Base-by-base conservation (phyloP, 805 yeast genomes). In the Metschnikowia arizonensis region DNA sequence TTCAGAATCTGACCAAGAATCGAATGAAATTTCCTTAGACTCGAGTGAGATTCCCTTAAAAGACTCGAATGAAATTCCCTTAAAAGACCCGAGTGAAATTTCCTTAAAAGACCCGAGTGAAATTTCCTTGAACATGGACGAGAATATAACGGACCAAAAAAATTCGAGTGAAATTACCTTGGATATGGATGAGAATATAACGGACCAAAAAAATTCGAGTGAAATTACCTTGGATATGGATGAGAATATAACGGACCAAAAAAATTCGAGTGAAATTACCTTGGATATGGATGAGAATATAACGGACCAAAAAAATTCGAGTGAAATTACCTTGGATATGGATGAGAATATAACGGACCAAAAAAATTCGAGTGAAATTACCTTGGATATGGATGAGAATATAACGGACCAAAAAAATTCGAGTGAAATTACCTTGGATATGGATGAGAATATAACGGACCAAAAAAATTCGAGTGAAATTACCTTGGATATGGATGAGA, bases 161-260 rank as follows among this genome's bases (percentile, higher is more conserved):
- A n/a, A n/a, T n/a, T n/a, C n/a, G n/a, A n/a, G n/a, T n/a, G 65
- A 59, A 43, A 53, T 57, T 25, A 44, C 42, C n/a, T 33, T 61
- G 12, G 58, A 57, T 33, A 55, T 58, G 60, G 62, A 57, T 33
- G 11, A 33, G 4, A 28, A 30, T 10, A n/a, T n/a, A n/a, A n/a
- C n/a, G n/a, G n/a, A n/a, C n/a, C n/a, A n/a, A n/a, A n/a, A n/a
- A n/a, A n/a, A n/a, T n/a, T n/a, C n/a, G n/a, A n/a, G n/a, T n/a
- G 31, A 33, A 25, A 40, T 35, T 4, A 31, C 29, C 25, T 24
- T 43, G 37, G 41, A 3, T 7, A 37, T 37, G 41, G 39, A 35
- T 14, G 9, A 33, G 25, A 9, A n/a, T n/a, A 3, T 12, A n/a
- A n/a, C n/a, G 28, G 17, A 33, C 25, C 19, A 14, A 5, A 9